Base-by-base conservation (phyloP, 2,329 filamentous ascomycete genomes). In the Drechslerella stenobrocha region DNA sequence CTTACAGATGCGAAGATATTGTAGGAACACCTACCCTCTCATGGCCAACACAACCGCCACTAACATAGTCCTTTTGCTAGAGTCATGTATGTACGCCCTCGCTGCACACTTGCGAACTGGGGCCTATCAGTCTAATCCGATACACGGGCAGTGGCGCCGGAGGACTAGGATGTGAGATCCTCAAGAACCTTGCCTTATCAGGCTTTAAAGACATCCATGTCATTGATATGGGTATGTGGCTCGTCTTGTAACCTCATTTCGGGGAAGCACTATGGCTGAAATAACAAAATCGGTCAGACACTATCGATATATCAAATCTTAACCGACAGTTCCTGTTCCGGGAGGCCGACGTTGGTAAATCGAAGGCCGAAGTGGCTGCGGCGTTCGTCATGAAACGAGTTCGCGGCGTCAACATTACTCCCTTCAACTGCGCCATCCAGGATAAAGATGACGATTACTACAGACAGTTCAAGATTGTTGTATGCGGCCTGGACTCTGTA, bases 241-340 rank as follows among this genome's bases (percentile, higher is more conserved):
- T 24, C 52, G 37, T 46, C 26, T 50, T 22, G 6, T 26, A 26
- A n/a, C 13, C 24, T 30, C 22, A 7, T 3, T 15, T 35, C 9
- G 15, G 2, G 8, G 20, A 35, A 42, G n/a, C 46, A 46, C n/a
- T 26, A 45, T 32, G 34, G 48, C 34, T 67, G 24, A 30, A 30
- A 20, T 37, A n/a, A 50, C n/a, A 3, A 26, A 46, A 1, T 24
- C 7, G 51, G 58, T 45, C 71, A 90, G 90, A 98, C 77, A 98
- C 92, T 0, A 98, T 98, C 76, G 93, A 98, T 75, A 92, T 98
- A 67, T 96, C 91, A 51, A 98, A 98, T 76, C 82, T 98, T 20
- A 98, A 98, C 77, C 87, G 93, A 40, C 93, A 98, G 74, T 98
- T 98, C 75, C 84, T 98, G 64, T 98, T 98, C 78, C 89, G 93